Evolutionary conservation across 2,329 filamentous ascomycete genomes (phyloP), one percentile per base, ranked within the genome.

Genomic region (Clarireedia hainanense): DNA sequence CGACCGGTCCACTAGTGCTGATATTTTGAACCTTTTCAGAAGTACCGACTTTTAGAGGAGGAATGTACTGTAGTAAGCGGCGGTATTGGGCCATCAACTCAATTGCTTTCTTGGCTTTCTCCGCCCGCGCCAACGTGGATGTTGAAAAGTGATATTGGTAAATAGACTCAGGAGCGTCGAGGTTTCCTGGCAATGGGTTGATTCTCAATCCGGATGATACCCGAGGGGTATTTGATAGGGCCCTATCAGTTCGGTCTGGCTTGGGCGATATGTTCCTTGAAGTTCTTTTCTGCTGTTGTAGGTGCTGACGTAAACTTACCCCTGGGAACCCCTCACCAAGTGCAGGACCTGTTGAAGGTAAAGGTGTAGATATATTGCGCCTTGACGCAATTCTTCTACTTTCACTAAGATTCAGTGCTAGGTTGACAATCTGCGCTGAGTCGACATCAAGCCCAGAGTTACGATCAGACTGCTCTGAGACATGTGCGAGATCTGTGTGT

Each of bases 351-450:
- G 67, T 51, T 72, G 71, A 60, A 4, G 81, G 76, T 3, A 81
- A 65, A 4, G 80, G 79, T 4, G 75, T 63, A 23, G 65, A 69
- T 39, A 71, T 78, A 69, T 68, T 83, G 70, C 74, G 79, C 71
- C 75, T 80, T 70, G 74, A 82, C 59, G 76, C 88, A 72, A 78
- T 78, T 67, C 83, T 82, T 61, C 84, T 82, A 66, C 86, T 89
- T 70, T 96, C 90, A 73, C 88, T 95, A 50, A 97, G 73, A 61
- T 86, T 94, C 63, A 97, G 73, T 1, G 92, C 92, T 80, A 97
- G 88, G 66, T 91, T 91, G 43, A 97, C 90, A 61, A 97, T 95
- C 70, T 96, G 89, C 4, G 86, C 83, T 6, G 91, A 87, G 66
- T 96, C 91, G 58, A 87, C 78, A 64, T 90, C 83, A 20, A 88